Evolutionary conservation across 1,284 basidiomycete genomes (phyloP).

Genomic region (Leucoagaricus sp.): DNA sequence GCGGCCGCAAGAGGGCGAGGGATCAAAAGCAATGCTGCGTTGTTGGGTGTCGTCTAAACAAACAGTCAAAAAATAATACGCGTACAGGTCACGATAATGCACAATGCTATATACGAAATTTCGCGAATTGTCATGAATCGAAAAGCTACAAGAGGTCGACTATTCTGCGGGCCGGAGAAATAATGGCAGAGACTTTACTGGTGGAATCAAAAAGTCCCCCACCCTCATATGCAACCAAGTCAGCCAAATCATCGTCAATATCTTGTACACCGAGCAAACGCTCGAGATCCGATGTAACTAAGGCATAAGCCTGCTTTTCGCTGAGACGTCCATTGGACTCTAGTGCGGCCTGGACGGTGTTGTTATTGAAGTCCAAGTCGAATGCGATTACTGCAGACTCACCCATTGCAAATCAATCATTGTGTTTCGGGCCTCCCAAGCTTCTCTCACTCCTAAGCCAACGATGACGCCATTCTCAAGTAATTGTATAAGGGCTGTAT

Average conservation of each 20-base stretch:
- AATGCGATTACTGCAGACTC: conserved; percentile 23
- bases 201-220: conserved; percentile 59
- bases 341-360: conserved; percentile 32
- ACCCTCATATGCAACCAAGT: conserved; percentile 69
- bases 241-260: conserved; percentile 39
- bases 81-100: too few relatives aligned
- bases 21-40: conserved; percentile 58
- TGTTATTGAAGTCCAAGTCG: too few relatives aligned
- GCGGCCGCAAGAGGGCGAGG: conserved; percentile 69
- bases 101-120: conserved; percentile 2
- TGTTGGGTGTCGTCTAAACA: conserved; percentile 59
- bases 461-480: conserved; percentile 69
- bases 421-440: conserved; percentile 69
- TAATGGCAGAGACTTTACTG: conserved; percentile 63
- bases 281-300: conserved; percentile 54
- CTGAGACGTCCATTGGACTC: conserved; percentile 46
- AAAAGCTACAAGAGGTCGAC: conserved; percentile 47
- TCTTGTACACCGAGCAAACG: conserved; percentile 63
- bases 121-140: background rate
- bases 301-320: conserved; percentile 40
- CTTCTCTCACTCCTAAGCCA: conserved; percentile 64
- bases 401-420: conserved; percentile 80
- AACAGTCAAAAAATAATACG: too few relatives aligned
- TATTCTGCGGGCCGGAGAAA: conserved; percentile 47
- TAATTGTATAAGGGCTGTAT: conserved; percentile 64